phyloP scores from a whole-genome alignment of 345 rosid species.

The Camelina sativa region DNA sequence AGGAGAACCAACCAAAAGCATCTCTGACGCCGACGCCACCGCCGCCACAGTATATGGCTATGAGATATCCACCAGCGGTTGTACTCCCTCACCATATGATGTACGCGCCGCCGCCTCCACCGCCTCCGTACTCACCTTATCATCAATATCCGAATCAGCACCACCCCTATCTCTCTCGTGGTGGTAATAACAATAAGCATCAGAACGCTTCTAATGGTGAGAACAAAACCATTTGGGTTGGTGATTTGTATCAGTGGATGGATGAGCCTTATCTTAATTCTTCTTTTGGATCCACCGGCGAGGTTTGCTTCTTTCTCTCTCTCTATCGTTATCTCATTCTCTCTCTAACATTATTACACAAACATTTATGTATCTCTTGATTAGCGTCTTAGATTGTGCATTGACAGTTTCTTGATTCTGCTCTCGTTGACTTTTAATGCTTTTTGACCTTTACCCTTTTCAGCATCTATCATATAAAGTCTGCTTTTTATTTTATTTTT shows the following conservation, averaged over 20 bases:
- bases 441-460: slow-evolving; percentile 8
- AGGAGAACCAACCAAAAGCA: slow-evolving; percentile 37
- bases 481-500: background rate
- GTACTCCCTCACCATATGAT: slow-evolving; percentile 87
- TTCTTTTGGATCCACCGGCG: slow-evolving; percentile 75
- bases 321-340: background rate
- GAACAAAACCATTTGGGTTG: slow-evolving; percentile 87
- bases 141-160: slow-evolving; percentile 49
- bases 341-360: background rate
- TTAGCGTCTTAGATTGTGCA: slow-evolving; percentile 11
- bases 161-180: slow-evolving; percentile 34
- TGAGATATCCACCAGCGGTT: slow-evolving; percentile 81
- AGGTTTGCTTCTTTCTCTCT: slow-evolving; percentile 52
- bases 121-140: slow-evolving; percentile 61
- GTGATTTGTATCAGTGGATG: slow-evolving; percentile 98
- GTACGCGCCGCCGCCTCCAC: slow-evolving; percentile 60
- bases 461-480: background rate
- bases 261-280: slow-evolving; percentile 83
- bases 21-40: slow-evolving; percentile 16
- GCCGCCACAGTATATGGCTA: slow-evolving; percentile 59
- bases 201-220: slow-evolving; percentile 60
- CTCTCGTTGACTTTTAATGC: background rate
- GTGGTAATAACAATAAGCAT: slow-evolving; percentile 27
- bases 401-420: slow-evolving; percentile 14
- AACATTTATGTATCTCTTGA: slow-evolving; percentile 8